These are phyloP conservation scores for Apiotrichum gracile DNA, from an alignment of 1,284 basidiomycete genomes.

Conservation along the genomic window DNA sequence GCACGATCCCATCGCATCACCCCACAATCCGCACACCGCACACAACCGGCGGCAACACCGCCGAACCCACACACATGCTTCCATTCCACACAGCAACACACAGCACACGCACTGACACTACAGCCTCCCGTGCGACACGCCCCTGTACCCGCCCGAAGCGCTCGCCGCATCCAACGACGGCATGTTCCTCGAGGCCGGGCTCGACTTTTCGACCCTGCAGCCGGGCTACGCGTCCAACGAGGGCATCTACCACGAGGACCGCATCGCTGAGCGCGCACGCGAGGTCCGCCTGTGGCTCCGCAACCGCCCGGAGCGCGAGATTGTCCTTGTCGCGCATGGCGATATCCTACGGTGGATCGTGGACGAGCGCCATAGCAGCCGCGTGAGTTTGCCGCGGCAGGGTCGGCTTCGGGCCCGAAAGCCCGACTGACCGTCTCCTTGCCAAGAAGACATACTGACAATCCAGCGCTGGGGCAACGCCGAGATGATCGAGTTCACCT, in stretches of 20 bases:
- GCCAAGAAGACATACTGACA: not conserved
- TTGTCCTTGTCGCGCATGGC: conserved; percentile 48
- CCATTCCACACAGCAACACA: not conserved
- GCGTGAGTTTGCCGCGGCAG: conserved; percentile 28
- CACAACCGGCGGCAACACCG: too few relatives aligned
- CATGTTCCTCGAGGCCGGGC: conserved; percentile 28
- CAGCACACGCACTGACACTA: conserved; percentile 1
- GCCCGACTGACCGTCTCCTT: too few relatives aligned
- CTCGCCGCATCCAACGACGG: conserved; percentile 36
- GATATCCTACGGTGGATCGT: conserved; percentile 44
- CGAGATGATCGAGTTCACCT: conserved; percentile 39
- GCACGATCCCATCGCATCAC: too few relatives aligned
- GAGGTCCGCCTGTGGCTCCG: conserved; percentile 40
- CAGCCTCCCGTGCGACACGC: conserved; percentile 43
- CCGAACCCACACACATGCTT: too few relatives aligned
- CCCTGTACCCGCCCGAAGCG: conserved; percentile 26
- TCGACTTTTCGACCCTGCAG: conserved; percentile 40
- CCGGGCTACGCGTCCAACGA: conserved; percentile 41
- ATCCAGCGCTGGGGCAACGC: conserved; percentile 42
- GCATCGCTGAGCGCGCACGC: conserved; percentile 30
- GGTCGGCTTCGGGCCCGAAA: too few relatives aligned
- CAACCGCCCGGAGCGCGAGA: conserved; percentile 38
- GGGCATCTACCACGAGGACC: conserved; percentile 39
- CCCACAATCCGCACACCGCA: not conserved
- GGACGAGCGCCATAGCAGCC: conserved; percentile 28